Evolutionary conservation across 179 eudicot species (phyloP).

Genomic region (Silene noctiflora): DNA sequence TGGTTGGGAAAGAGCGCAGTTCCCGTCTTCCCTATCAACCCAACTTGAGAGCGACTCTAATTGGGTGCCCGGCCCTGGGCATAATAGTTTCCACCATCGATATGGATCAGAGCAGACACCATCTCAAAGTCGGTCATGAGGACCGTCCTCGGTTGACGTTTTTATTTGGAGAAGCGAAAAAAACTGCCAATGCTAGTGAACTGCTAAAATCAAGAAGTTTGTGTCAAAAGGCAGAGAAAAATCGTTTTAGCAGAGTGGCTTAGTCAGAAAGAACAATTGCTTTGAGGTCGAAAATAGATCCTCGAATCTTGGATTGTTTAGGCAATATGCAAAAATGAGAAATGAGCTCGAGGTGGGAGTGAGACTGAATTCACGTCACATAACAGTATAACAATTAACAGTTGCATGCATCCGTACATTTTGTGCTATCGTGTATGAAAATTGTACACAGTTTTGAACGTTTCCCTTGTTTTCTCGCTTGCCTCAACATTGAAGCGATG

Average conservation of each 20-base stretch:
- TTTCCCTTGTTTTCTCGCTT: neutral
- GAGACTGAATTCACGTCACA: no score
- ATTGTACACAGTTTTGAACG: slow-evolving; percentile 15
- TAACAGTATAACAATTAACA: no score
- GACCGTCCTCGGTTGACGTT: slow-evolving; percentile 14
- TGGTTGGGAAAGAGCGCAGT: slow-evolving; percentile 67
- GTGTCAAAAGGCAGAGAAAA: slow-evolving; percentile 37
- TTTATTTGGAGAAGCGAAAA: slow-evolving; percentile 23
- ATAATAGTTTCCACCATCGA: slow-evolving; percentile 53
- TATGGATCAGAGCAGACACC: slow-evolving; percentile 65
- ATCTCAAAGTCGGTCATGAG: slow-evolving; percentile 59
- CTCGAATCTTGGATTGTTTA: slow-evolving; percentile 1
- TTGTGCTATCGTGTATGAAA: slow-evolving; percentile 25
- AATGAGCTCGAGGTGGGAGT: no score
- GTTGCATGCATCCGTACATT: no score
- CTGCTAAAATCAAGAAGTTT: slow-evolving; percentile 24
- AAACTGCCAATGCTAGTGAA: slow-evolving; percentile 22
- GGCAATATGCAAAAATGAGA: no score
- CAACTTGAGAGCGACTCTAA: slow-evolving; percentile 53
- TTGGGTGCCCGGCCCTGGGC: slow-evolving; percentile 60
- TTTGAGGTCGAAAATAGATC: slow-evolving; percentile 12
- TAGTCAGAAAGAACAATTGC: slow-evolving; percentile 12
- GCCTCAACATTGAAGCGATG: neutral
- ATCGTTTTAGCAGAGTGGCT: slow-evolving; percentile 23
- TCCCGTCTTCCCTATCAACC: slow-evolving; percentile 35